Evolutionary conservation across 768 basidiomycete species (phyloP), one percentile per base, ranked within the genome.

Genomic region (Suillus sp.): DNA sequence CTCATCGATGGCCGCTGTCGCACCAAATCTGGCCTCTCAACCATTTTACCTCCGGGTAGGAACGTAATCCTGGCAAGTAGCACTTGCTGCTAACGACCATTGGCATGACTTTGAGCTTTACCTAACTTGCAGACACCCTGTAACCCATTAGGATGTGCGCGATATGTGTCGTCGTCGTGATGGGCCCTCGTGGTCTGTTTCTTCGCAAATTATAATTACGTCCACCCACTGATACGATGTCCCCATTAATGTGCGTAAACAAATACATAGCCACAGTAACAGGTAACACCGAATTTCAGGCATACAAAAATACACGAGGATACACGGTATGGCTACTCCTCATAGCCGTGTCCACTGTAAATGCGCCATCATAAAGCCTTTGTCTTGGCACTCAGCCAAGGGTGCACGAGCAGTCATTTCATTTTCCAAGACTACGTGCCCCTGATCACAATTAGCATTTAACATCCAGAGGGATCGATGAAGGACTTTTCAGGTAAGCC

Each of bases 381-480:
- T 18, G 20, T 42, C 56, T 57, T 30, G 38, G 25, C 56, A 25
- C 54, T 4, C 6, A 54, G n/a, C 32, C 13, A 53, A 20, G 32
- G 35, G 7, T 22, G n/a, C 25, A 25, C 14, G 9, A 8, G 16
- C 35, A 56, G 16, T 18, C 22, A 40, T 40, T 57, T 57, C 38
- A 38, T 57, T 57, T 38, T 25, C 25, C 37, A 40, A 57, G 18
- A 25, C 11, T 8, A 27, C 11, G 37, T 27, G 27, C 56, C 56
- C 56, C 56, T 57, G 56, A 57, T 57, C 38, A 40, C 56, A 57
- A 40, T 57, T 57, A 57, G 25, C 56, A 40, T 57, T 57, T 57
- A 57, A 57, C 56, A 4, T 56, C 55, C 25, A 38, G 34, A 22
- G 55, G 25, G 22, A 25, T 38, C n/a, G 16, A 37, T 7, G 32